A percentile compares a stretch with the other conserved stretches of the same genome.
Evolutionary conservation across 164 flowering plant genomes (phyloP).

Genomic region (Magnolia sinica): DNA sequence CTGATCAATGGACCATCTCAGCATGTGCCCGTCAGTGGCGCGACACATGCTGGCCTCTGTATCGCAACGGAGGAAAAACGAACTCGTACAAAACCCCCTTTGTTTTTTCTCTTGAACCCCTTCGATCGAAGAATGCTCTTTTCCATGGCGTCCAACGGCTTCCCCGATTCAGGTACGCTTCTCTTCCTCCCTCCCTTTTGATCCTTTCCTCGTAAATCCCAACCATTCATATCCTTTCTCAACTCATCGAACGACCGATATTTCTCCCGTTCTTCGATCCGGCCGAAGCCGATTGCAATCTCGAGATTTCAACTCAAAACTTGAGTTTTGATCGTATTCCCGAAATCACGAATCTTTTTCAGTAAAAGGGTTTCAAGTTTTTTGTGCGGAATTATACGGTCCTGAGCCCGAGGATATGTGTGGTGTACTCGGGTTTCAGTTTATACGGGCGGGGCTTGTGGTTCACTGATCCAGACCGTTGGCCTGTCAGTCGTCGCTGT

Average conservation of each 20-base stretch:
- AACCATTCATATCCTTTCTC: not conserved
- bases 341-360: not conserved
- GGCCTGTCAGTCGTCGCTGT: no score
- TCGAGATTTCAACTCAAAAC: not conserved
- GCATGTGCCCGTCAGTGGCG: no score
- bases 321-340: not conserved
- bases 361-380: no score
- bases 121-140: not conserved
- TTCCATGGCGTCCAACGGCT: slow-evolving; percentile 10
- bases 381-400: no score
- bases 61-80: no score
- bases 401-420: no score
- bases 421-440: no score
- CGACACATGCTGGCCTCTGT: no score
- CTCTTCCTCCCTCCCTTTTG: not conserved
- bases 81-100: not conserved
- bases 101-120: not conserved
- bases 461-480: no score
- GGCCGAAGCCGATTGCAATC: not conserved
- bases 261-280: not conserved
- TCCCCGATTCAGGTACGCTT: slow-evolving; percentile 2
- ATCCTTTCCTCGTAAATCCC: not conserved
- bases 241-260: not conserved
- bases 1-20: no score
- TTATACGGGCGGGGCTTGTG: no score